Evolutionary conservation across 495 filamentous ascomycete genomes (phyloP), one percentile per base, ranked within the genome.

Genomic region (Hyaloscypha bicolor): DNA sequence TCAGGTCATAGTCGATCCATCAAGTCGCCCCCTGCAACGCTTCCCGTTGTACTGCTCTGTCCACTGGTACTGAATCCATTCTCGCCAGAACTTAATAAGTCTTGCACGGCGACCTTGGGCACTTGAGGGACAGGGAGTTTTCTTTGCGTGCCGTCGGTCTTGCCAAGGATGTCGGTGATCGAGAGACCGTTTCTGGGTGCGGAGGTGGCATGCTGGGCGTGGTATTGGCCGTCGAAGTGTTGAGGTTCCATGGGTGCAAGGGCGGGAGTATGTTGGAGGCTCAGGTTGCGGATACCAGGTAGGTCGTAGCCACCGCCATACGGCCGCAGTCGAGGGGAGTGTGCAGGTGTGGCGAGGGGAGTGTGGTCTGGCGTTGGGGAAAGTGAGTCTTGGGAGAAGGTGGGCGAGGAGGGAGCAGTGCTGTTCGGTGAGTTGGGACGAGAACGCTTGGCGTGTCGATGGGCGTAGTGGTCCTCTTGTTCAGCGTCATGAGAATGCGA

Each of bases 341-440:
- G 95, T 33, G 93, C 93, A 0, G 95, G 95, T 2, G 95, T 99
- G 35, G 94, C 95, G 53, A 98, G 85, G 8, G 95, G 95, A 16
- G 96, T 98, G 82, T 97, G 93, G 74, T 97, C 95, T 2, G 95
- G 96, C 2, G 95, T 99, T 1, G 95, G 96, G 1, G 96, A 98
- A 30, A 93, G 87, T 9, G 94, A 97, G 80, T 96, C 94, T 78
- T 97, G 92, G 6, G 95, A 97, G 80, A 97, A 98, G 37, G 93
- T 97, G n/a, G 95, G 95, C 2, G 95, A 98, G 32, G 94, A 96
- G 32, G 95, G 95, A 25, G 94, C 94, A 4, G 95, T 98, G 51
- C 93, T 97, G 77, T 93, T 90, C 19, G 95, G 96, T 5, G 96
- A 97, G 76, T 92, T 93, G 45, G 95, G 95, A 64, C 95, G 83